Base-by-base conservation (phyloP, 305 asterid genomes). In the Fraxinus velutina region DNA sequence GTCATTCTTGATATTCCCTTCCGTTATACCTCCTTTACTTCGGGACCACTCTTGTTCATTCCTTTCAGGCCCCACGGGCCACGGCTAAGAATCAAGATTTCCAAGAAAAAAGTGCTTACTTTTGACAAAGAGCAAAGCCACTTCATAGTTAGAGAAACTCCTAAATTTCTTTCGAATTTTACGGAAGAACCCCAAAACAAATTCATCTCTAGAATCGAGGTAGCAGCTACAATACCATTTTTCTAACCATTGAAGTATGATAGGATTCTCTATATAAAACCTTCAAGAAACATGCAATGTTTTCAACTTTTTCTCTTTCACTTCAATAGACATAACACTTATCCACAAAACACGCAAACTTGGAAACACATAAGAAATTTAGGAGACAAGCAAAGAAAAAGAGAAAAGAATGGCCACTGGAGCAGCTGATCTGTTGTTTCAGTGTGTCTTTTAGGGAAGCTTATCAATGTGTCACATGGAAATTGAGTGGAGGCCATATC, bases 401-500 rank as follows among this genome's bases (percentile, higher is more conserved):
- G 30, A 62, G 72, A 13, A 62, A 12, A 62, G 72, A 62, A 62
- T 62, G 88, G 78, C 83, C 39, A 71, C 77, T 44, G 79, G 22
- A 83, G 88, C 85, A 78, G 84, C 83, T 22, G 81, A 85, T 24
- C 2, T 76, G 70, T 66, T 80, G 83, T 76, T 85, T 27, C 78
- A 64, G 70, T 60, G 87, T 83, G 87, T 83, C 55, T 70, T 83
- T 27, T 80, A 81, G 15, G 90, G 86, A 83, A 87, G 86, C 81
- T 68, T 87, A 30, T 83, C 90, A 3, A 71, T 81, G 83, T 73
- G 70, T 0, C 84, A 86, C 37, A 76, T 34, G 50, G 79, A 82
- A 7, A 86, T 78, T 13, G 88, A 83, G 74, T 83, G 86, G 6
- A 88, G 87, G 75, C 90, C 89, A 4, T 87, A 82, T 39, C 89